Percentiles rank a stretch among this genome's conserved stretches.
phyloP scores from a whole-genome alignment of 768 basidiomycete genomes.

The Daedaleopsis sinensis region DNA sequence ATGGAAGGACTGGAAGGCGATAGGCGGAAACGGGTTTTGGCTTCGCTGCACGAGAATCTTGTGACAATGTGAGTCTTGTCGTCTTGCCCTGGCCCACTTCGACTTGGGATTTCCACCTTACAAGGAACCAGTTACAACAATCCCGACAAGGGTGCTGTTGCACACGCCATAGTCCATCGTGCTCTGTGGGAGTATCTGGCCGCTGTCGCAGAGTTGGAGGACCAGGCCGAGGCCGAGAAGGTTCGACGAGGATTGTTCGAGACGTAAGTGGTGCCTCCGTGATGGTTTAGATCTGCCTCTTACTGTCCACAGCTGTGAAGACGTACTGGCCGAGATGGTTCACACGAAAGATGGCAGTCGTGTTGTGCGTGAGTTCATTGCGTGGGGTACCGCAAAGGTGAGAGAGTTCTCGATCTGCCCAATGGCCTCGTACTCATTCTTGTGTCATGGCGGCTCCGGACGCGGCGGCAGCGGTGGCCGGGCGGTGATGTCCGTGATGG shows the following conservation, averaged over 20 bases:
- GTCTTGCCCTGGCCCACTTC: background rate
- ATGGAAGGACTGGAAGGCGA: constrained; percentile 67
- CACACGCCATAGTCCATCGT: constrained; percentile 87
- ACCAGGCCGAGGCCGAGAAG: constrained; percentile 73
- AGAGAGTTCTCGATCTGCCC: constrained; percentile 1
- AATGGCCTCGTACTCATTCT: background rate
- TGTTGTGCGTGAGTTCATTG: constrained; percentile 83
- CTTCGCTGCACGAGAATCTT: constrained; percentile 73
- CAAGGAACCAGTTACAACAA: constrained; percentile 73
- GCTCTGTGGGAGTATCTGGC: constrained; percentile 84
- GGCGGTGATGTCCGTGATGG: too few relatives aligned
- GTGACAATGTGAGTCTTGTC: constrained; percentile 62
- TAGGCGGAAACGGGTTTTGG: constrained; percentile 65
- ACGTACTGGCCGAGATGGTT: constrained; percentile 88
- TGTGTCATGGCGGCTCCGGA: too few relatives aligned
- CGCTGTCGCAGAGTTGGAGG: constrained; percentile 57
- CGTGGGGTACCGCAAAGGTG: constrained; percentile 82
- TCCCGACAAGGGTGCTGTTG: constrained; percentile 85
- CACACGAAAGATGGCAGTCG: constrained; percentile 93
- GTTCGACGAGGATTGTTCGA: constrained; percentile 81
- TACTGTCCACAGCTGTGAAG: constrained; percentile 51
- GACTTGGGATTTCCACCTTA: background rate
- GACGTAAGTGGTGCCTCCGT: constrained; percentile 45
- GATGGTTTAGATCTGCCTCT: constrained; percentile 38
- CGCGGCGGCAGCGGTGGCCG: too few relatives aligned